These are phyloP conservation scores for Rutstroemia sp. DNA, from an alignment of 2,329 filamentous ascomycete genomes.

Conservation along the genomic window DNA sequence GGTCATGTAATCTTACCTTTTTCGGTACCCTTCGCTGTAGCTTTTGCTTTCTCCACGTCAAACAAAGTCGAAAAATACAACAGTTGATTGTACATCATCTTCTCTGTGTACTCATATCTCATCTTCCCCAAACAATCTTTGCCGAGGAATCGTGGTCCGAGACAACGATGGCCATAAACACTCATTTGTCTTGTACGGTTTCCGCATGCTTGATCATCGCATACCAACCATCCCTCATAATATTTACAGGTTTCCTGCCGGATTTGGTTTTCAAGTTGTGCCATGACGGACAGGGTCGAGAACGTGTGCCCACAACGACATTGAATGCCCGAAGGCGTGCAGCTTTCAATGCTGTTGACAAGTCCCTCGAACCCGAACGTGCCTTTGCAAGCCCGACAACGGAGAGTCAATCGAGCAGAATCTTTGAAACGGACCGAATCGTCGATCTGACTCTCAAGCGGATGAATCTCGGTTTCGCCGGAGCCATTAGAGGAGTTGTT, in stretches of 20 bases:
- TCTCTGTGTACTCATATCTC: constrained; percentile 81
- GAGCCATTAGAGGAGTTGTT: constrained; percentile 43
- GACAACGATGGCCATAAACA: constrained; percentile 84
- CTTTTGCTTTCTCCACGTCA: constrained; percentile 77
- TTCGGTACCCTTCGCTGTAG: constrained; percentile 40
- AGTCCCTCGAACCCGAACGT: constrained; percentile 72
- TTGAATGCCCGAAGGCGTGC: constrained; percentile 66
- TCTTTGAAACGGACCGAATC: constrained; percentile 84
- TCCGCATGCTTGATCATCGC: constrained; percentile 81
- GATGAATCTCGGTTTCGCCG: constrained; percentile 69
- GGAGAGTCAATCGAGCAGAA: constrained; percentile 67
- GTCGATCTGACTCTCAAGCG: constrained; percentile 88
- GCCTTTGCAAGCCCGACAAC: constrained; percentile 74
- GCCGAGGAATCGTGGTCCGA: constrained; percentile 79
- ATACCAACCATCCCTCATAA: constrained; percentile 88
- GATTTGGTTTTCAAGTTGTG: constrained; percentile 81
- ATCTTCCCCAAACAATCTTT: constrained; percentile 81
- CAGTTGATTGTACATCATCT: constrained; percentile 90
- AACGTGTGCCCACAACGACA: constrained; percentile 62
- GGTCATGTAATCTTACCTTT: constrained; percentile 29
- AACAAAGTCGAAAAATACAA: constrained; percentile 80
- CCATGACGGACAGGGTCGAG: constrained; percentile 69
- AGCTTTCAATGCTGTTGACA: constrained; percentile 44
- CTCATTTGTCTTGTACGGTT: constrained; percentile 85
- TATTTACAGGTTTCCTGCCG: constrained; percentile 72